phyloP scores from a whole-genome alignment of 768 basidiomycete species.

The Pisolithus microcarpus region DNA sequence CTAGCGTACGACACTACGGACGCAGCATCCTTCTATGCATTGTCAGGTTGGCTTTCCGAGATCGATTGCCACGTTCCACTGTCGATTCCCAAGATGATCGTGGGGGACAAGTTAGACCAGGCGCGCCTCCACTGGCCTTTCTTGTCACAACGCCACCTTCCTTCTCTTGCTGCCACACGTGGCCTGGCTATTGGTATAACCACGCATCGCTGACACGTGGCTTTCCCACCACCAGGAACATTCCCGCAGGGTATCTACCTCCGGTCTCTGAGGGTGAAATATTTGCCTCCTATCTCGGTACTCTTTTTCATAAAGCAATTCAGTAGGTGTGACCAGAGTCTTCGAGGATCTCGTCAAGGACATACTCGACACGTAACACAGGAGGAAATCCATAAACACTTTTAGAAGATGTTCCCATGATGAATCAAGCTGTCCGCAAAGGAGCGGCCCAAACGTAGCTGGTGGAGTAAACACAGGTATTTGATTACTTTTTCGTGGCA shows the following conservation, averaged over 20 bases:
- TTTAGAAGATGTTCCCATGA: too few species aligned
- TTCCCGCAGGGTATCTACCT: conserved; percentile 60
- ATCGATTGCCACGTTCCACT: conserved; percentile 78
- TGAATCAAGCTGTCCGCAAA: too few species aligned
- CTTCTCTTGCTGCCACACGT: background rate
- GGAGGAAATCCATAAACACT: too few species aligned
- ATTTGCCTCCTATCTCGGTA: too few species aligned
- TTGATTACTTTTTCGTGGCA: too few species aligned
- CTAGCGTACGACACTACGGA: conserved; percentile 94
- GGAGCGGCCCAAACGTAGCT: too few species aligned
- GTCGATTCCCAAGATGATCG: too few species aligned
- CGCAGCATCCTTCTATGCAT: conserved; percentile 86
- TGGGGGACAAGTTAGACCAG: too few species aligned
- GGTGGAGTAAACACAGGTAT: too few species aligned
- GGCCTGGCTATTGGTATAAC: too few species aligned
- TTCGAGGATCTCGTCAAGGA: conserved; percentile 66
- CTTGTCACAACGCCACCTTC: background rate
- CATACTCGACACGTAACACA: conserved; percentile 68
- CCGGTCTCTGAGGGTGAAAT: conserved; percentile 18
- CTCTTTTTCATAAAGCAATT: too few species aligned
- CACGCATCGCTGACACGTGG: background rate
- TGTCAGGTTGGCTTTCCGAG: conserved; percentile 89
- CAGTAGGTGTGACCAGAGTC: too few species aligned
- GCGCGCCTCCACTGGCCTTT: background rate
- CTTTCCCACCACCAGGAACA: conserved; percentile 44